Conservation (phyloP, 139 green algal species). For the Volvox africanus region DNA sequence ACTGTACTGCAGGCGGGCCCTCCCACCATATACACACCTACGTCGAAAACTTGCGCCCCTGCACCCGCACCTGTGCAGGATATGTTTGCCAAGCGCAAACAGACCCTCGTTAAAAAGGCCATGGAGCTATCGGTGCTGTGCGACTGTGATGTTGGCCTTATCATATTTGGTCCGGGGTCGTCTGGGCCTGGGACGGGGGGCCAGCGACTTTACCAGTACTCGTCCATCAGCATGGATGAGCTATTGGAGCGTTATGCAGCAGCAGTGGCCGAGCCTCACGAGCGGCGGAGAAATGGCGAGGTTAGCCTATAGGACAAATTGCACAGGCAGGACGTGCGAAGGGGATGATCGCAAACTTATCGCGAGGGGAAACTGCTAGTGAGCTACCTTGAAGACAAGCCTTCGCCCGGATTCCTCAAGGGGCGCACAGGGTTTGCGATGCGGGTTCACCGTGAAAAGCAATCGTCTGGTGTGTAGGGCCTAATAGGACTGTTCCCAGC, state of each 20-base stretch:
- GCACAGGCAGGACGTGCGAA: neutral
- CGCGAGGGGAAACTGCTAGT: no score
- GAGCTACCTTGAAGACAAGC: no score
- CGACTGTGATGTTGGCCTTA: slow-evolving; percentile 85
- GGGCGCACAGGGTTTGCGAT: no score
- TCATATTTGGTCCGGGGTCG: slow-evolving; percentile 76
- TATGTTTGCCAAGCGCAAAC: slow-evolving; percentile 79
- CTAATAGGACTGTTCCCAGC: no score
- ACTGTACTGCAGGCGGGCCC: no score
- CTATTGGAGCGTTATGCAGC: slow-evolving; percentile 73
- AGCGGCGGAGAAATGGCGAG: slow-evolving; percentile 74
- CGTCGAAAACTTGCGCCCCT: no score
- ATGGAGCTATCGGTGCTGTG: slow-evolving; percentile 89
- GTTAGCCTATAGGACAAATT: slow-evolving; percentile 44
- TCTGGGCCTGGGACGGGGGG: slow-evolving; percentile 63
- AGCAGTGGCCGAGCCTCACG: slow-evolving; percentile 69
- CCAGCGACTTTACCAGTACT: slow-evolving; percentile 71
- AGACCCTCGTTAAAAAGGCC: slow-evolving; percentile 84
- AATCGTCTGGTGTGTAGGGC: no score
- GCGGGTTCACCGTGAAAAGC: no score
- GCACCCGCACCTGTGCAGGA: slow-evolving; percentile 39
- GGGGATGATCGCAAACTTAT: no score
- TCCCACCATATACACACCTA: no score
- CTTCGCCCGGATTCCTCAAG: no score
- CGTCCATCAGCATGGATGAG: slow-evolving; percentile 68